These are phyloP conservation scores for Agarophyton chilense DNA, from an alignment of 23 red algal genomes.

Conservation along the genomic window DNA sequence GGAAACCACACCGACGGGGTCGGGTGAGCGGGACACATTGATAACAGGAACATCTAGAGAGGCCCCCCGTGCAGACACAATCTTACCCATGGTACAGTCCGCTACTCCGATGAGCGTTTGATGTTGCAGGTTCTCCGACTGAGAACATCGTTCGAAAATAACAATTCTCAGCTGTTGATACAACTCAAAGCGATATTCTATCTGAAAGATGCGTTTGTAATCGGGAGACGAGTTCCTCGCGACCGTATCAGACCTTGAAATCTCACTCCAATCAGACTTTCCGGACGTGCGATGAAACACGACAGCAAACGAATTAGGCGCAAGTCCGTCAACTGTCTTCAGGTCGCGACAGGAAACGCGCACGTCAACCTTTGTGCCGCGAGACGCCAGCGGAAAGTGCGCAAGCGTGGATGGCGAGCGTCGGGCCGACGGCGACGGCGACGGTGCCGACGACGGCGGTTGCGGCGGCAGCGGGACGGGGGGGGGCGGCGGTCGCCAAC, in stretches of 20 bases:
- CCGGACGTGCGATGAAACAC: conserved; percentile 57
- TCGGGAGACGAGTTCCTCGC: background rate
- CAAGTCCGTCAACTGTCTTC: conserved; percentile 3
- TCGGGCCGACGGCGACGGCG: background rate
- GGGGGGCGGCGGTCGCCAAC: background rate
- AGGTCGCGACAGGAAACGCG: conserved; percentile 54
- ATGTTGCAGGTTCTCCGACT: conserved; percentile 40
- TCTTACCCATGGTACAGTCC: conserved; percentile 53
- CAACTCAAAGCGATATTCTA: conserved; percentile 68
- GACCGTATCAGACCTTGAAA: conserved; percentile 56
- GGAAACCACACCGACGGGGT: conserved; percentile 24
- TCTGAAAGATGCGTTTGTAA: conserved; percentile 56
- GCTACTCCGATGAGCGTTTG: conserved; percentile 67
- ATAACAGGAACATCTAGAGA: conserved; percentile 26
- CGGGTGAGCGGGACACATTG: conserved; percentile 12
- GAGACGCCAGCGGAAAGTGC: conserved; percentile 39
- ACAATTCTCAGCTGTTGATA: conserved; percentile 73
- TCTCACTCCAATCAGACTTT: conserved; percentile 56
- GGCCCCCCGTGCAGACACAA: conserved; percentile 51
- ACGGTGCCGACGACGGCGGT: background rate
- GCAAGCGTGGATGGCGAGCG: background rate
- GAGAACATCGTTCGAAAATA: conserved; percentile 49
- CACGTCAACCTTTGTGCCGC: conserved; percentile 55
- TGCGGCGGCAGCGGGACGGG: conserved; percentile 24
- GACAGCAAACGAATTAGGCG: conserved; percentile 47